phyloP scores from a whole-genome alignment of 805 yeast species.

The Yarrowia divulgata region DNA sequence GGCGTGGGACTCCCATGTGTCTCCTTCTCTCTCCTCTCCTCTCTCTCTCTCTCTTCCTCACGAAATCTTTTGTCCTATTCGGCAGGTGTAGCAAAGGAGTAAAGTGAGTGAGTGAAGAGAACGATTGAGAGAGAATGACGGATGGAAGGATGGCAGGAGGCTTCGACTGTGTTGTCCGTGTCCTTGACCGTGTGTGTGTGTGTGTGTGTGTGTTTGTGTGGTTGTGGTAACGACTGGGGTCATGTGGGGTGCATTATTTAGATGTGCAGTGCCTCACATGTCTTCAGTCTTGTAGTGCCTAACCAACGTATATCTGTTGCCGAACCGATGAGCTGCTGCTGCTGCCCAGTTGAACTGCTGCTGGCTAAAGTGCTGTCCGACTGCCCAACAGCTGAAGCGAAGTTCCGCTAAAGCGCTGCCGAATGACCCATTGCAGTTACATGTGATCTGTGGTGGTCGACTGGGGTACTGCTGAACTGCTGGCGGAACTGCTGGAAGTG shows the following conservation, averaged over 20 bases:
- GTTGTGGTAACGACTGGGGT: conserved; percentile 5
- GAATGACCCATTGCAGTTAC: neutral
- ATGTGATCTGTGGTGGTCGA: neutral
- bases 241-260: conserved; percentile 18
- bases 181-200: no score
- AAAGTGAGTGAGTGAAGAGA: conserved; percentile 36
- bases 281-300: neutral
- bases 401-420: neutral
- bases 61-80: conserved; percentile 34
- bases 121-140: neutral
- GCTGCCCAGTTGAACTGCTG: neutral
- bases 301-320: neutral
- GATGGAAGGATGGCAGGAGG: neutral
- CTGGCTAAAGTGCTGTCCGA: neutral
- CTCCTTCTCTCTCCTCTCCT: conserved; percentile 39
- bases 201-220: no score
- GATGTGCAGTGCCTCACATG: conserved; percentile 1
- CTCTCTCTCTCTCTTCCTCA: conserved; percentile 34
- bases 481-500: no score
- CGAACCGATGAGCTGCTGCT: no score
- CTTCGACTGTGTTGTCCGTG: no score
- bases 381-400: neutral
- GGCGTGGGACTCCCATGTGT: neutral
- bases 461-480: neutral
- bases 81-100: conserved; percentile 38